These are phyloP conservation scores for Rheum nobile DNA, from an alignment of 148 eudicot genomes.

Conservation along the genomic window DNA sequence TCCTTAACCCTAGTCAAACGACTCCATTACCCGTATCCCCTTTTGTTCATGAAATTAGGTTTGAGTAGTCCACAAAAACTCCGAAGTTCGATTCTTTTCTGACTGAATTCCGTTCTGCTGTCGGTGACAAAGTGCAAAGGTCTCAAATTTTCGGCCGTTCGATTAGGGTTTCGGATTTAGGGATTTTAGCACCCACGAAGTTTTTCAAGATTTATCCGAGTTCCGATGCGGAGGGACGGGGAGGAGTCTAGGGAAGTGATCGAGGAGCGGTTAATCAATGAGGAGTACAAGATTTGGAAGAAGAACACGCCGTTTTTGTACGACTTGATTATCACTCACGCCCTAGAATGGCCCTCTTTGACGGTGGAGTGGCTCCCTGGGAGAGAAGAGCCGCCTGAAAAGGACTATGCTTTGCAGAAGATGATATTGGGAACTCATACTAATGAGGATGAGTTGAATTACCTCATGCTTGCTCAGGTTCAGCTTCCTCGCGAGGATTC, in stretches of 20 bases:
- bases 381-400: conserved; percentile 70
- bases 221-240: conserved; percentile 61
- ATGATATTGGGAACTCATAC: conserved; percentile 85
- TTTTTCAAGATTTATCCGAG: not conserved
- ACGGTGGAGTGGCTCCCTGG: conserved; percentile 93
- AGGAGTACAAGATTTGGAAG: conserved; percentile 94
- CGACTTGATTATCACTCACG: conserved; percentile 76
- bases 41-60: not conserved
- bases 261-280: conserved; percentile 73
- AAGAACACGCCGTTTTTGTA: conserved; percentile 77
- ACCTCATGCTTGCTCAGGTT: conserved; percentile 80
- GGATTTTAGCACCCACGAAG: not conserved
- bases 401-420: conserved; percentile 78
- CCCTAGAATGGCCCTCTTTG: conserved; percentile 89
- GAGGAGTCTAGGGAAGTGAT: conserved; percentile 62
- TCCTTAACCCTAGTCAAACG: not conserved
- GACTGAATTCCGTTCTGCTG: not conserved
- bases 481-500: conserved; percentile 74
- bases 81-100: not conserved
- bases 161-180: not conserved
- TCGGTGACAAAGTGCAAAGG: not conserved
- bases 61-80: not conserved
- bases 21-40: not conserved
- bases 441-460: conserved; percentile 68
- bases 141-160: not conserved